Evolutionary conservation across 1,284 basidiomycete genomes (phyloP).

Genomic region (Cystobasidium slooffiae): DNA sequence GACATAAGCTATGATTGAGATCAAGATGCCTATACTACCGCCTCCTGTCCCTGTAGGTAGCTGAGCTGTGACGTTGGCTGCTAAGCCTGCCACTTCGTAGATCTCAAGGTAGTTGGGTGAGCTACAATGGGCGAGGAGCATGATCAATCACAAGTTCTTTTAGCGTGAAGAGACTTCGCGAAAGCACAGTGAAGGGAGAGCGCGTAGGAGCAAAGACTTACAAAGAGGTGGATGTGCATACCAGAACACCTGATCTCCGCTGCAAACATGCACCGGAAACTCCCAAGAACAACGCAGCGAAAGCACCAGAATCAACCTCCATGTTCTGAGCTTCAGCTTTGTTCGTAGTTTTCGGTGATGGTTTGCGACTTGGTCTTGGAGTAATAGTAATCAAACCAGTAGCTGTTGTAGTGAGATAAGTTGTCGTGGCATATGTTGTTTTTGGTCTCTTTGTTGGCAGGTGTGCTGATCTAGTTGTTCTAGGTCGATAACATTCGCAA

Average conservation of each 20-base stretch:
- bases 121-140: not conserved
- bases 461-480: not conserved
- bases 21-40: slow-evolving; percentile 18
- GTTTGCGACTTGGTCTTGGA: not conserved
- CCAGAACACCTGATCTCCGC: slow-evolving; percentile 32
- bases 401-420: slow-evolving; percentile 27
- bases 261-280: slow-evolving; percentile 32
- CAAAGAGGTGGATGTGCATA: slow-evolving; percentile 40
- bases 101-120: slow-evolving; percentile 25
- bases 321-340: not conserved
- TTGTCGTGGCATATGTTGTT: not conserved
- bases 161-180: not conserved
- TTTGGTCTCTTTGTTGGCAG: slow-evolving; percentile 5
- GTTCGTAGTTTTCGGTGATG: not conserved
- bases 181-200: not conserved
- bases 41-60: slow-evolving; percentile 34
- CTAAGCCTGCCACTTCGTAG: slow-evolving; percentile 31
- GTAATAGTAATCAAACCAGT: not conserved
- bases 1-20: slow-evolving; percentile 24
- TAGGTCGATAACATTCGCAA: slow-evolving; percentile 20
- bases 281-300: slow-evolving; percentile 31
- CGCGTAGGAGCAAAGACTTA: not conserved
- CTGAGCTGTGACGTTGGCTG: slow-evolving; percentile 32
- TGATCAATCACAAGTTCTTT: not conserved
- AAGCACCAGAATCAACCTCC: slow-evolving; percentile 25